Percentiles rank a stretch among this genome's conserved stretches.
Conservation (phyloP, 208 protist species). For the Crithidia bombi region DNA sequence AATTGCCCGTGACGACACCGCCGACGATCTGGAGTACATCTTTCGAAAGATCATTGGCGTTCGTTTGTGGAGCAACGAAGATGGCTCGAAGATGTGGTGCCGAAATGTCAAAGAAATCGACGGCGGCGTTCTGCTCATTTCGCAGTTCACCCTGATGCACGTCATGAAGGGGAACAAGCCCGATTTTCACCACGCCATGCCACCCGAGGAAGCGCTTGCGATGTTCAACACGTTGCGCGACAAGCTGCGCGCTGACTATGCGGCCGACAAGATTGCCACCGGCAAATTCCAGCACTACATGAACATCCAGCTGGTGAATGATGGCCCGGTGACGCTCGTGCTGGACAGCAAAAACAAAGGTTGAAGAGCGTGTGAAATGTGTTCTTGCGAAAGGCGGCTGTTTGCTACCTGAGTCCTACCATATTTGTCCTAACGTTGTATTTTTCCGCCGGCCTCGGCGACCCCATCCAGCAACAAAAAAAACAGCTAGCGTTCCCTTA, state of each 20-base stretch:
- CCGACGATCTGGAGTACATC: constrained; percentile 83
- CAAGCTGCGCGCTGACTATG: constrained; percentile 56
- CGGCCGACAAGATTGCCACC: constrained; percentile 62
- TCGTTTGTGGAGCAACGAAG: constrained; percentile 72
- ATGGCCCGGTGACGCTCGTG: constrained; percentile 90
- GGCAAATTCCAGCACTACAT: constrained; percentile 92
- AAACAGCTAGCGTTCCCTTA: too few relatives aligned
- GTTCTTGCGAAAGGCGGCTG: background rate
- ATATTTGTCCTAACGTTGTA: too few relatives aligned
- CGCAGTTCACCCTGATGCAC: constrained; percentile 92
- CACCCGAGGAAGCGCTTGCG: constrained; percentile 54
- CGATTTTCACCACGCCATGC: constrained; percentile 93
- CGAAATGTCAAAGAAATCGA: constrained; percentile 84
- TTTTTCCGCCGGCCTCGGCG: too few relatives aligned
- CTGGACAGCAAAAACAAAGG: constrained; percentile 71
- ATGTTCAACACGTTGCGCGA: constrained; percentile 86
- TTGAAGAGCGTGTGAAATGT: background rate
- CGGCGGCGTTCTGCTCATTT: constrained; percentile 86
- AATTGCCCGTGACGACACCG: constrained; percentile 76
- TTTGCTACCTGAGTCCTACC: too few relatives aligned
- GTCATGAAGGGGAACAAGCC: constrained; percentile 91
- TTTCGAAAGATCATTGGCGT: constrained; percentile 75
- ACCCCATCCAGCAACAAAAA: too few relatives aligned
- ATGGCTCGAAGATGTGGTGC: constrained; percentile 74
- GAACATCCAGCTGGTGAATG: constrained; percentile 82